Evolutionary conservation across 2,329 filamentous ascomycete species (phyloP), one percentile per base, ranked within the genome.

Genomic region (Fusarium clavum): DNA sequence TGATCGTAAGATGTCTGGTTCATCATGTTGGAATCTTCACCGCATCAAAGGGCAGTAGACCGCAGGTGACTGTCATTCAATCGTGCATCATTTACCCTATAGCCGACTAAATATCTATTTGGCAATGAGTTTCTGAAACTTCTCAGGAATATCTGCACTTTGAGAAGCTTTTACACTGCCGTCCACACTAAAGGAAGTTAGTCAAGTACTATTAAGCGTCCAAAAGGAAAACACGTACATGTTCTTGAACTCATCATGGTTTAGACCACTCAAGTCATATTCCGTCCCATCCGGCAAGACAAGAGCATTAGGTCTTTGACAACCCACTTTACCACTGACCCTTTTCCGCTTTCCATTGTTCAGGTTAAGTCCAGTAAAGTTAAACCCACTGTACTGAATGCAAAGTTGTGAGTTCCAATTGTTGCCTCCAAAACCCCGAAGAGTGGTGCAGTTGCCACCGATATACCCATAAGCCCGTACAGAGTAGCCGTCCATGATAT

Each of bases 351-450:
- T 4, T 4, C 46, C 14, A 4, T 6, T 12, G 6, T 1, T 34
- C 3, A 18, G 13, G 3, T 34, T 6, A 18, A 22, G 24, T 0
- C 47, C 47, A 2, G 30, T 51, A 9, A 24, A 51, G 8, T 7
- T 4, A n/a, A n/a, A 4, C 3, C 16, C 16, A 7, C 13, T 4
- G 22, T 20, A 9, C 1, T 2, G 6, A 6, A 51, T 34, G 8
- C 30, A 51, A 34, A 51, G 2, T 6, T 5, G 9, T 22, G 27
- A 48, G 9, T 11, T 30, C n/a, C 27, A 10, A 10, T 30, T 30
- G 2, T 4, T 11, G 6, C 7, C 7, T 30, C 29, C 9, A 11
- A 38, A 38, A 22, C 4, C 10, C 2, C 13, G 41, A 24, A 20
- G 3, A 7, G 22, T 34, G 3, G 47, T 51, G 8, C 47, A 51